Evolutionary conservation across 306 rosid species (phyloP).

Genomic region (Quercus suber): DNA sequence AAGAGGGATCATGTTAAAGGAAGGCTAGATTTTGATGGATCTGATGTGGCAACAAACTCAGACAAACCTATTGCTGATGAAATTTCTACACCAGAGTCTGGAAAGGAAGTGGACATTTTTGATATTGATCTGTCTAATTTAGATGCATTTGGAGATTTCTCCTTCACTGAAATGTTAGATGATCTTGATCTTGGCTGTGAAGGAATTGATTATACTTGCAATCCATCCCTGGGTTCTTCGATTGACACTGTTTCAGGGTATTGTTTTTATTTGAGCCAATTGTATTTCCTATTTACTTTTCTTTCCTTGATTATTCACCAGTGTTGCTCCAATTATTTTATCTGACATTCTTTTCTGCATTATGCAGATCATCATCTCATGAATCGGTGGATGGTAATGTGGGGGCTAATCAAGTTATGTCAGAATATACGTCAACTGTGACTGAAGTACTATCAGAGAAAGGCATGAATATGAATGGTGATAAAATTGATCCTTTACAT

Average conservation of each 20-base stretch:
- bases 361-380: constrained; percentile 41
- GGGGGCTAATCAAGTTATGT: constrained; percentile 35
- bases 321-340: background rate
- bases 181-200: constrained; percentile 58
- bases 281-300: background rate
- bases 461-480: constrained; percentile 45
- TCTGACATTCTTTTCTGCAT: constrained; percentile 17
- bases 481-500: background rate
- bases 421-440: constrained; percentile 55
- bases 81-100: constrained; percentile 46
- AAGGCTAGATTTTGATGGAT: constrained; percentile 64
- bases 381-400: constrained; percentile 33
- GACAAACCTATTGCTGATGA: constrained; percentile 36
- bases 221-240: constrained; percentile 34
- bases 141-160: constrained; percentile 66
- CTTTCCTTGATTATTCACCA: background rate
- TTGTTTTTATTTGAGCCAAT: constrained; percentile 23
- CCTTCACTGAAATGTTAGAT: constrained; percentile 59
- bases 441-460: constrained; percentile 55
- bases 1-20: constrained; percentile 75
- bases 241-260: constrained; percentile 59
- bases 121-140: constrained; percentile 56
- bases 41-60: constrained; percentile 33
- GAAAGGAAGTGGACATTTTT: constrained; percentile 42
- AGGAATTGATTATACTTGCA: constrained; percentile 46